Percentiles rank a stretch among this genome's conserved stretches.
Evolutionary conservation across 257 asterid species (phyloP).

Genomic region (Voacanga thouarsii): DNA sequence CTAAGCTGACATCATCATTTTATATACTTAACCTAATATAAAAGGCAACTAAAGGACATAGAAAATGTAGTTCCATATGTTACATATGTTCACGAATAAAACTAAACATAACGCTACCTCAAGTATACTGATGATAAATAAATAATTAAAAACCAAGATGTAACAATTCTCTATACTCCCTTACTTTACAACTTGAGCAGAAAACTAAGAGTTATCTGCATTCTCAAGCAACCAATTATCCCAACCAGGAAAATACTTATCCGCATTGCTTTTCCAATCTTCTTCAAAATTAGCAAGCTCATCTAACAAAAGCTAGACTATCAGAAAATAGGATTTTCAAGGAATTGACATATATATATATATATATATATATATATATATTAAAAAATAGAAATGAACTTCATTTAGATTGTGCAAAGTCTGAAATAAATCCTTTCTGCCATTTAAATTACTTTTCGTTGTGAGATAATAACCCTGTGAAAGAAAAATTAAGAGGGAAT

Average conservation of each 20-base stretch:
- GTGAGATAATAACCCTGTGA: slow-evolving; percentile 76
- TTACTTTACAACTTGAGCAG: background rate
- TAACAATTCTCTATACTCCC: background rate
- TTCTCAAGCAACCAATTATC: slow-evolving; percentile 52
- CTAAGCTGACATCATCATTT: background rate
- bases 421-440: slow-evolving; percentile 57
- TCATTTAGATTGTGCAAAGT: slow-evolving; percentile 84
- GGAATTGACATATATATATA: background rate
- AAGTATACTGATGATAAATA: too few species aligned
- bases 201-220: slow-evolving; percentile 36
- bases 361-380: too few species aligned
- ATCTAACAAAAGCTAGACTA: slow-evolving; percentile 30
- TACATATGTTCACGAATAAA: background rate
- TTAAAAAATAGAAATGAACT: slow-evolving; percentile 34
- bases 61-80: background rate
- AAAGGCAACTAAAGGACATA: background rate
- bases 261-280: slow-evolving; percentile 66
- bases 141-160: too few species aligned
- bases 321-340: slow-evolving; percentile 7
- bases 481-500: slow-evolving; percentile 10
- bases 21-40: too few species aligned
- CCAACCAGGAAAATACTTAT: slow-evolving; percentile 67
- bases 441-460: slow-evolving; percentile 46
- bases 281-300: slow-evolving; percentile 76
- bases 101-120: background rate